Evolutionary conservation across 225 moss, liverwort and hornwort species (phyloP).

Genomic region (Pseudoscleropodium purum): DNA sequence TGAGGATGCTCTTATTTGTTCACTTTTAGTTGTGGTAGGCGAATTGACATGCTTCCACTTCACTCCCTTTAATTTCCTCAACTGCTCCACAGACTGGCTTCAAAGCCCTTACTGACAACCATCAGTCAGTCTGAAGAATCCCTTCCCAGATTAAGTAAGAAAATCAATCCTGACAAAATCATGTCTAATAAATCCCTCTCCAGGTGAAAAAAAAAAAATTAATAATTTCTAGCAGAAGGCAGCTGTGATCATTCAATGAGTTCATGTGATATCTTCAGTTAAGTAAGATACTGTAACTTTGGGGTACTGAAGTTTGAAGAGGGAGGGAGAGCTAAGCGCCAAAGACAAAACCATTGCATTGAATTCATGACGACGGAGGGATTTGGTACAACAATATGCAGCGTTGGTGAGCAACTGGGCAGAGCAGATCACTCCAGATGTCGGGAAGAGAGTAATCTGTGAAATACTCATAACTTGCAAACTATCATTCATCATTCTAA

Average conservation of each 20-base stretch:
- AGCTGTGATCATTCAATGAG: neutral
- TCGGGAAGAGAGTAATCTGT: neutral
- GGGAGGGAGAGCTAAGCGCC: too few relatives aligned
- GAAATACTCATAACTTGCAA: neutral
- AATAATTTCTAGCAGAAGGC: neutral
- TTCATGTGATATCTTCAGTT: too few relatives aligned
- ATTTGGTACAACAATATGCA: neutral
- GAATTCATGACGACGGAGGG: neutral
- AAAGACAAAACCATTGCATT: neutral
- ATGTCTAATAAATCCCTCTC: neutral
- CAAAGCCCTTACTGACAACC: neutral
- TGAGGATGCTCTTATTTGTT: too few relatives aligned
- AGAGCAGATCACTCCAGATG: neutral
- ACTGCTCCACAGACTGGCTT: neutral
- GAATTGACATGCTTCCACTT: neutral
- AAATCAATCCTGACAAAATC: neutral
- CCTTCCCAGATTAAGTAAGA: neutral
- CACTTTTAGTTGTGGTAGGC: neutral
- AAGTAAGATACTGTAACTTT: neutral
- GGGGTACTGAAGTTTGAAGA: neutral
- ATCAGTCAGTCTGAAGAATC: neutral
- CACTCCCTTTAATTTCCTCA: neutral
- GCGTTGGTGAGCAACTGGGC: neutral
- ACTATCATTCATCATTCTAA: neutral
- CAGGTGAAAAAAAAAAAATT: neutral